A percentile compares a stretch with the other conserved stretches of the same genome.
Evolutionary conservation across 331 rosid genomes (phyloP).

Genomic region (Stylosanthes scabra): DNA sequence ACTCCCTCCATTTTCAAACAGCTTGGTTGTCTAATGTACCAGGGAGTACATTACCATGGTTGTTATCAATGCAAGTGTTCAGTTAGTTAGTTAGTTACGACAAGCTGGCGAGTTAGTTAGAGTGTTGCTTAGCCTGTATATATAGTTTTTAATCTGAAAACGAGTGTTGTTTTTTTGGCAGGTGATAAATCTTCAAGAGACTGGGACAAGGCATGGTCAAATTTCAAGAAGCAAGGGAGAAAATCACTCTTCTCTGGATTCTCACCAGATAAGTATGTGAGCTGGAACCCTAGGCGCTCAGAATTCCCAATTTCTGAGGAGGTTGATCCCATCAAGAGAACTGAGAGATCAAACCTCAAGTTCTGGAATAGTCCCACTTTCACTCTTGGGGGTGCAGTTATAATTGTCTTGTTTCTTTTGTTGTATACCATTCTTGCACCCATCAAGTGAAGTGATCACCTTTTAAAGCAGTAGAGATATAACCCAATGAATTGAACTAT

Average conservation of each 20-base stretch:
- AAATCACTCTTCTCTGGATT: constrained; percentile 63
- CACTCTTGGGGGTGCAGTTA: constrained; percentile 74
- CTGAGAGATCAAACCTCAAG: constrained; percentile 87
- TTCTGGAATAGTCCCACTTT: constrained; percentile 90
- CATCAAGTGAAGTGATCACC: constrained; percentile 62
- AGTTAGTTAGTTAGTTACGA: too few relatives aligned
- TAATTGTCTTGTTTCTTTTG: constrained; percentile 74
- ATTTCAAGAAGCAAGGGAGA: constrained; percentile 75
- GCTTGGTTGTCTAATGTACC: too few relatives aligned
- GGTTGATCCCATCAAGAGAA: constrained; percentile 87
- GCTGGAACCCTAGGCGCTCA: constrained; percentile 77
- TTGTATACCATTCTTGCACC: constrained; percentile 87
- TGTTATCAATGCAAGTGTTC: too few relatives aligned
- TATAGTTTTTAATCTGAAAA: too few relatives aligned
- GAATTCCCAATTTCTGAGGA: constrained; percentile 85
- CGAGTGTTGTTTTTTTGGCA: constrained; percentile 22
- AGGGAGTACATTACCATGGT: too few relatives aligned
- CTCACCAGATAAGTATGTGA: constrained; percentile 86
- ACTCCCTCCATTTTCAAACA: not conserved
- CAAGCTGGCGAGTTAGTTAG: too few relatives aligned
- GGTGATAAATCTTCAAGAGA: constrained; percentile 81
- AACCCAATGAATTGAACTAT: constrained; percentile 15
- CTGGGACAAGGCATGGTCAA: constrained; percentile 96
- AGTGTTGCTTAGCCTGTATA: too few relatives aligned
- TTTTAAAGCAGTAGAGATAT: not conserved